These are phyloP conservation scores for Alternaria conjuncta DNA, from an alignment of 2,329 filamentous ascomycete genomes.

Conservation along the genomic window DNA sequence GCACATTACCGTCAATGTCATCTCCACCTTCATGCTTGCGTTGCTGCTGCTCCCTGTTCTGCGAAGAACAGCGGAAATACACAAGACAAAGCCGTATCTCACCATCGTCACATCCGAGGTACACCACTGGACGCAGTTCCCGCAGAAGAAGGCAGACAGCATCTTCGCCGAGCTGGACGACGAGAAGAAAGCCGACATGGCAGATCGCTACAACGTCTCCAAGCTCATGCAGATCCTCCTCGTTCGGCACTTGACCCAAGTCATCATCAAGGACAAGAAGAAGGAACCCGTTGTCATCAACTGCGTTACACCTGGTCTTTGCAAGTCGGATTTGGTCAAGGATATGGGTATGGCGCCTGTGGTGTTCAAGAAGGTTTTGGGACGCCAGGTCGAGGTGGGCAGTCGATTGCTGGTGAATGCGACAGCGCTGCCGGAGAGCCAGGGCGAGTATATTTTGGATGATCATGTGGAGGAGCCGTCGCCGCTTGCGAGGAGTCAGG, in stretches of 20 bases:
- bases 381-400: conserved; percentile 47
- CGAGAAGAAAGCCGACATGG: conserved; percentile 9
- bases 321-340: conserved; percentile 19
- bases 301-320: conserved; percentile 34
- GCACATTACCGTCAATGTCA: conserved; percentile 44
- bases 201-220: conserved; percentile 22
- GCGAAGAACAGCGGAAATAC: conserved; percentile 8
- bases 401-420: conserved; percentile 47
- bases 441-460: conserved; percentile 47
- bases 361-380: conserved; percentile 24
- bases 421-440: conserved; percentile 34
- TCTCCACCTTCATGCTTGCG: conserved; percentile 42
- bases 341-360: conserved; percentile 10
- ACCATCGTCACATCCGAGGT: conserved; percentile 36
- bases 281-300: conserved; percentile 31
- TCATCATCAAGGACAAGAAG: conserved; percentile 3
- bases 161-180: conserved; percentile 31
- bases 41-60: conserved; percentile 27
- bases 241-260: conserved; percentile 21
- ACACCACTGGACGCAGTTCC: conserved; percentile 28
- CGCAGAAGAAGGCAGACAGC: conserved; percentile 16
- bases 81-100: conserved; percentile 6
- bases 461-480: conserved; percentile 30
- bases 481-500: conserved; percentile 38
- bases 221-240: conserved; percentile 36